A percentile compares a stretch with the other conserved stretches of the same genome.
These are phyloP conservation scores for Aspergillus fischeri DNA, from an alignment of 2,329 filamentous ascomycete genomes.

Conservation along the genomic window DNA sequence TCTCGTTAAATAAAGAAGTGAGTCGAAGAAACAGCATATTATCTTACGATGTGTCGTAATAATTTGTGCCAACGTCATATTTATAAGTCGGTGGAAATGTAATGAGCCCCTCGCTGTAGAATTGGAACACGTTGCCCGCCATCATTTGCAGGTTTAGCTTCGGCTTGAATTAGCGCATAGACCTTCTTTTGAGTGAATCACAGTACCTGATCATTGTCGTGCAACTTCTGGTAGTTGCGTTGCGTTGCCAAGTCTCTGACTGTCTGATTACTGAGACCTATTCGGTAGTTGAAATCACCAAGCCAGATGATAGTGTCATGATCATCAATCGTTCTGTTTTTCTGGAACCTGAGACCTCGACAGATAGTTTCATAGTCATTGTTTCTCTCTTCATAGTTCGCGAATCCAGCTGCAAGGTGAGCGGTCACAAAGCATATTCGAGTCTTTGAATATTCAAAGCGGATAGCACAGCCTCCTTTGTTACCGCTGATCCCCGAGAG, in stretches of 20 bases:
- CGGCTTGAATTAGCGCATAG: conserved; percentile 6
- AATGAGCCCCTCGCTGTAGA: conserved; percentile 85
- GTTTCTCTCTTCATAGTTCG: conserved; percentile 95
- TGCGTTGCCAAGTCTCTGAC: conserved; percentile 70
- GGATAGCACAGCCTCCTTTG: conserved; percentile 94
- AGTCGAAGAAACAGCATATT: background rate
- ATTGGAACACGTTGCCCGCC: conserved; percentile 80
- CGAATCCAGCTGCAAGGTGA: conserved; percentile 90
- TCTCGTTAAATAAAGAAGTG: background rate
- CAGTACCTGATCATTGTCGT: conserved; percentile 80
- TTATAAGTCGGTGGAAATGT: conserved; percentile 93
- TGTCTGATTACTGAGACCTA: conserved; percentile 75
- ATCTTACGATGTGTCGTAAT: conserved; percentile 82
- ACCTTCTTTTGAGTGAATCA: conserved; percentile 1
- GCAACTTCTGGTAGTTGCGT: conserved; percentile 70
- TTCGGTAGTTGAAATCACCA: conserved; percentile 97
- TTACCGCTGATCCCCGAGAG: conserved; percentile 97
- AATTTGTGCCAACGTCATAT: conserved; percentile 82
- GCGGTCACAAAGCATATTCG: conserved; percentile 94
- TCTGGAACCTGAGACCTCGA: conserved; percentile 81
- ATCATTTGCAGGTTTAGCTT: conserved; percentile 95
- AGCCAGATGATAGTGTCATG: conserved; percentile 92
- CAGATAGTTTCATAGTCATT: conserved; percentile 88
- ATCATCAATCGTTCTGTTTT: conserved; percentile 85
- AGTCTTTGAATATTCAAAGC: conserved; percentile 90